These are phyloP conservation scores for Clitopilus hobsonii DNA, from an alignment of 768 basidiomycete genomes.

Conservation along the genomic window DNA sequence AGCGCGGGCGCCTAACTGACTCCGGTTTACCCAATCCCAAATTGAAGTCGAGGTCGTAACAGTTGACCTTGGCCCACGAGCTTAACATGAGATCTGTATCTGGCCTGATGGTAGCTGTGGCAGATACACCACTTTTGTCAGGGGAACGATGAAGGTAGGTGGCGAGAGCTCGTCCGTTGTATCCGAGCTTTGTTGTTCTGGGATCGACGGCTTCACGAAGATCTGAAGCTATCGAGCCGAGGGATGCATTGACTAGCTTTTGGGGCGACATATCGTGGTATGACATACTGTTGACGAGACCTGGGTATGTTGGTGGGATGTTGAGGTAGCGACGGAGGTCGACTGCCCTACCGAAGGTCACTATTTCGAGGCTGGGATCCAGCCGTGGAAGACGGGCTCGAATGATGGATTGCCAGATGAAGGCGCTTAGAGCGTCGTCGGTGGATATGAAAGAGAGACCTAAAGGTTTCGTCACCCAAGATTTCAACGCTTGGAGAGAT, in stretches of 20 bases:
- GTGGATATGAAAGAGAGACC: conserved; percentile 18
- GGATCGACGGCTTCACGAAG: conserved; percentile 18
- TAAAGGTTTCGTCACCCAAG: conserved; percentile 11
- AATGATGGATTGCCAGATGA: conserved; percentile 21
- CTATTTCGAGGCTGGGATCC: conserved; percentile 1
- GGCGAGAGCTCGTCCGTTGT: conserved; percentile 16
- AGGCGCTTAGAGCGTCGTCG: conserved; percentile 21
- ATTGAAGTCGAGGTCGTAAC: conserved; percentile 18
- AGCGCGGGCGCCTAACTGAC: conserved; percentile 20
- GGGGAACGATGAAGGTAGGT: conserved; percentile 11
- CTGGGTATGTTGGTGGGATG: conserved; percentile 17
- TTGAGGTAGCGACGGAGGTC: conserved; percentile 18
- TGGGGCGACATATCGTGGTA: conserved; percentile 11
- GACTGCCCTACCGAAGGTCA: conserved; percentile 20
- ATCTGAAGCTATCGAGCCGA: conserved; percentile 17
- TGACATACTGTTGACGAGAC: conserved; percentile 21
- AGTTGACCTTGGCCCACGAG: conserved; percentile 21
- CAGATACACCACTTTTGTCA: conserved; percentile 10
- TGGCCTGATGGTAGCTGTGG: conserved; percentile 14
- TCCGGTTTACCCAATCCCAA: conserved; percentile 19
- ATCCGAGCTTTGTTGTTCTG: conserved; percentile 13
- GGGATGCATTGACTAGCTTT: conserved; percentile 10
- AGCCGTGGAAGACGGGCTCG: conserved; percentile 20
- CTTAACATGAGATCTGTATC: conserved; percentile 20
- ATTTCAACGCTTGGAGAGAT: conserved; percentile 10